These are phyloP conservation scores for Diatrype stigma DNA, from an alignment of 2,329 filamentous ascomycete genomes.

Conservation along the genomic window DNA sequence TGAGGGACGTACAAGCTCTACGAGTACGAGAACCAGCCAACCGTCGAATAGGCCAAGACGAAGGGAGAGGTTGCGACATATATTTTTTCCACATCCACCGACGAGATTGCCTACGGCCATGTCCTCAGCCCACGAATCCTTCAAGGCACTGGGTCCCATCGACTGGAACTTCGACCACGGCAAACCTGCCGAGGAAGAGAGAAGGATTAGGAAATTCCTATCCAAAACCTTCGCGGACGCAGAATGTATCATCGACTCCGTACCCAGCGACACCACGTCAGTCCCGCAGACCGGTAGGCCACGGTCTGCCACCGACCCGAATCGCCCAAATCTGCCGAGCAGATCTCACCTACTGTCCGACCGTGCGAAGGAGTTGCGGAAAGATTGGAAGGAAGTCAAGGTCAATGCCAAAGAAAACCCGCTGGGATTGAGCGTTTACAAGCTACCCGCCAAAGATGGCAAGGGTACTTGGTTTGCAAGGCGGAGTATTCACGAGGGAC, in stretches of 20 bases:
- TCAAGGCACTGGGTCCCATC: conserved; percentile 49
- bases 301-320: conserved; percentile 55
- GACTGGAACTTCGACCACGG: conserved; percentile 42
- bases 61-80: no score
- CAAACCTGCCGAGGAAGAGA: not conserved
- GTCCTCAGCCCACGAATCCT: conserved; percentile 42
- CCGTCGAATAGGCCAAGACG: no score
- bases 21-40: no score
- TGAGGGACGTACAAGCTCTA: no score
- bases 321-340: conserved; percentile 40
- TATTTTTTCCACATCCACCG: no score
- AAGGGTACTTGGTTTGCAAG: conserved; percentile 88
- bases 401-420: conserved; percentile 69
- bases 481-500: conserved; percentile 73
- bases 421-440: conserved; percentile 72
- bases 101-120: not conserved
- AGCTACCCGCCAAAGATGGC: conserved; percentile 72
- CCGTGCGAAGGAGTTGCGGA: conserved; percentile 58
- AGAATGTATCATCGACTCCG: conserved; percentile 70
- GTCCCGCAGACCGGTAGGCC: conserved; percentile 39
- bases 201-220: conserved; percentile 49
- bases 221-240: conserved; percentile 59
- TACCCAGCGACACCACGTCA: conserved; percentile 54
- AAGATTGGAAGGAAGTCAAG: conserved; percentile 85
- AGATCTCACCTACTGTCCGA: conserved; percentile 43